Percentiles rank a stretch among this genome's conserved stretches.
Evolutionary conservation across 805 yeast species (phyloP).

Genomic region (Saccharomyces cerevisiae): DNA sequence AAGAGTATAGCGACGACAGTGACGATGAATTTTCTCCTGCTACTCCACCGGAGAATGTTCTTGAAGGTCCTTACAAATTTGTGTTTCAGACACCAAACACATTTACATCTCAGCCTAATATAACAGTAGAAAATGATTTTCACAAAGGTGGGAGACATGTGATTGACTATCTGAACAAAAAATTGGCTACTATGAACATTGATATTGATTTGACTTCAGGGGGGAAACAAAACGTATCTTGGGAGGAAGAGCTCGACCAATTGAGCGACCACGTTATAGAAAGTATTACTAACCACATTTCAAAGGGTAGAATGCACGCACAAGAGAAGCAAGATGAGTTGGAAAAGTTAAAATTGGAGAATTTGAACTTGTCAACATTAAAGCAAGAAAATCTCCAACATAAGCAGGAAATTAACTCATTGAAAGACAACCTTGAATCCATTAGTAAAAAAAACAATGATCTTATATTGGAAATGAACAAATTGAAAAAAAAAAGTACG

Average conservation of each 20-base stretch:
- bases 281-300: background rate
- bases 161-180: background rate
- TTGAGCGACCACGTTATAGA: background rate
- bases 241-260: background rate
- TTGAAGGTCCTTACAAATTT: slow-evolving; percentile 16
- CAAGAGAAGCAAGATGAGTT: background rate
- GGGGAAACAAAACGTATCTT: slow-evolving; percentile 3
- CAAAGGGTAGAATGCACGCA: background rate
- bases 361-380: background rate
- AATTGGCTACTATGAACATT: background rate
- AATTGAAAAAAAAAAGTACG: background rate
- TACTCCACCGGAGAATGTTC: slow-evolving; percentile 13
- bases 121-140: background rate
- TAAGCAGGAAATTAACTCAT: background rate
- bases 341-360: background rate
- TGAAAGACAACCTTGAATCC: background rate
- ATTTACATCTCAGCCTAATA: slow-evolving; percentile 3
- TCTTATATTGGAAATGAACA: background rate
- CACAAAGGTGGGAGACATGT: background rate
- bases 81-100: slow-evolving; percentile 19
- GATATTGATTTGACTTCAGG: slow-evolving; percentile 3
- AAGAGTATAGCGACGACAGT: slow-evolving; percentile 1
- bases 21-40: slow-evolving; percentile 14
- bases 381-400: background rate
- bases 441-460: background rate